Evolutionary conservation across 2,329 filamentous ascomycete genomes (phyloP).

Genomic region (Colletotrichum godetiae): DNA sequence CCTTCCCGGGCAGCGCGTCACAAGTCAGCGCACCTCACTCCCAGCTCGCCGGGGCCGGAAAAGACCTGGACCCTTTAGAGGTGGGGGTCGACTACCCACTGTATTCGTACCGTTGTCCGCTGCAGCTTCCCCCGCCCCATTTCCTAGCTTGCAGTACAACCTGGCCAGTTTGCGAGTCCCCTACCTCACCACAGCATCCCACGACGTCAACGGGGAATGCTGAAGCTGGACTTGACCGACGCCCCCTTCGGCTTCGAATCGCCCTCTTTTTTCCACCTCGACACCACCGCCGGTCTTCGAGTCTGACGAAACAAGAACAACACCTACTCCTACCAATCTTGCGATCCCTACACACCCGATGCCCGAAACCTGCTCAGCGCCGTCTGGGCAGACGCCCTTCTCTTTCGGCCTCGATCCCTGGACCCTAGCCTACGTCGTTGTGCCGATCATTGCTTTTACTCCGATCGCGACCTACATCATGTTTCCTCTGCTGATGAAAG

Average conservation of each 20-base stretch:
- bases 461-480: constrained; percentile 45
- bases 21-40: neutral
- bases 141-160: constrained; percentile 31
- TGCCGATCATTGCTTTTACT: constrained; percentile 36
- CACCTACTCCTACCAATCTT: neutral
- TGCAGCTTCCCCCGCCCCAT: constrained; percentile 27
- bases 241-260: constrained; percentile 19
- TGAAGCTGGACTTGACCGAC: constrained; percentile 23
- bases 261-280: neutral
- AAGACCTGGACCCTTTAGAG: constrained; percentile 19
- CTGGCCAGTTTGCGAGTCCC: constrained; percentile 26
- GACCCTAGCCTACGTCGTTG: constrained; percentile 41
- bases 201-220: constrained; percentile 31
- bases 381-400: constrained; percentile 40
- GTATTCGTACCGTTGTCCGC: constrained; percentile 7
- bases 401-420: constrained; percentile 45
- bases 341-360: constrained; percentile 33
- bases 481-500: constrained; percentile 50
- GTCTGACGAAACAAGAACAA: neutral
- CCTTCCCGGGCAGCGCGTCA: constrained; percentile 4
- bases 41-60: constrained; percentile 10
- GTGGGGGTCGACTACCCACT: constrained; percentile 14
- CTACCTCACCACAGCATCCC: constrained; percentile 6
- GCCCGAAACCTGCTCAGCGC: constrained; percentile 44
- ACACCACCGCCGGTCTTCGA: neutral